Evolutionary conservation across 805 yeast species (phyloP), one percentile per base, ranked within the genome.

Genomic region (Candida andamanensis): DNA sequence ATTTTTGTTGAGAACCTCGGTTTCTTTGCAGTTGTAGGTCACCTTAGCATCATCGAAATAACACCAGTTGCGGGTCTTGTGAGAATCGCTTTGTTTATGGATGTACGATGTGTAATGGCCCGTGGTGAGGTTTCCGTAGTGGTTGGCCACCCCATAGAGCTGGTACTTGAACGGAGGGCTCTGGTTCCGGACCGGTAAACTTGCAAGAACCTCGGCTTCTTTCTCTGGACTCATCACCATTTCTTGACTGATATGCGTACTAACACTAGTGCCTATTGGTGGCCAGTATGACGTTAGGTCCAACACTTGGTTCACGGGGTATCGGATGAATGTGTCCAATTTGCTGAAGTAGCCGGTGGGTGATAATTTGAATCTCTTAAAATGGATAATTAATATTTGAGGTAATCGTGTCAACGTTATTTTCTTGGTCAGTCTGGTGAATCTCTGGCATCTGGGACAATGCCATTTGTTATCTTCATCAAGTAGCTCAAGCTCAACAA

Each of bases 71-170:
- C 63, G 61, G 24, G 49, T 56, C 14, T 54, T 52, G 16, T 77
- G 78, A 10, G 38, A 18, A 29, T 56, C 62, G 26, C 54, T 53
- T n/a, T 43, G 46, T 47, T 85, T 85, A 49, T 76, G 62, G 4
- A 85, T 90, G 49, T 67, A 84, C 1, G 95, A 63, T 0, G 96
- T 89, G 56, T 89, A 89, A 56, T 89, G 97, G 0, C 97, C 97
- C 6, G 89, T 83, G 25, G 78, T 73, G 23, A 89, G 64, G 24
- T 82, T 78, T 9, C 97, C 97, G 40, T 61, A 77, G 55, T 89
- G 97, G 43, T 85, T 78, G 11, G 85, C 85, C 1, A 87, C 95
- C 0, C 84, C 95, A 47, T 74, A 81, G 15, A 89, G 55, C 39
- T 74, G 74, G 54, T 87, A 89, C 17, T 70, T 63, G 58, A 86